Evolutionary conservation across 176 grass and related monocot genomes (phyloP).

Genomic region (Puccinellia tenuiflora): DNA sequence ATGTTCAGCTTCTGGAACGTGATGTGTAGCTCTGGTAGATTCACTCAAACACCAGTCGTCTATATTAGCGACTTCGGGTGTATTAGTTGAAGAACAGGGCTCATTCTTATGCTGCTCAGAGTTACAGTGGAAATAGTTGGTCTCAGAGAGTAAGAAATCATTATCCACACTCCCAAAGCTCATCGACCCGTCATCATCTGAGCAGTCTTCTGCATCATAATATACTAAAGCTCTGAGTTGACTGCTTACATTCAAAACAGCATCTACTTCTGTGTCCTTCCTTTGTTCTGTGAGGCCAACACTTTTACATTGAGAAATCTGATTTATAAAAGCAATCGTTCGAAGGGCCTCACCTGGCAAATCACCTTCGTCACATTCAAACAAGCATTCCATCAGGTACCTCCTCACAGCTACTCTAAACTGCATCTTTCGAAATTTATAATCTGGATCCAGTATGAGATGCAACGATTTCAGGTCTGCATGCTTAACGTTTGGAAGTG

Average conservation of each 20-base stretch:
- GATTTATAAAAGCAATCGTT: slow-evolving; percentile 10
- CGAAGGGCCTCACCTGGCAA: slow-evolving; percentile 13
- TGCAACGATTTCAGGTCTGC: slow-evolving; percentile 15
- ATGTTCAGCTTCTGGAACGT: neutral
- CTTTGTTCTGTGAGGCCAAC: neutral
- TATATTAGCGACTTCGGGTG: neutral
- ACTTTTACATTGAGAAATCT: neutral
- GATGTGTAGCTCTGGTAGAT: neutral
- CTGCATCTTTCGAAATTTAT: neutral
- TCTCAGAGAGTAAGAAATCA: slow-evolving; percentile 14
- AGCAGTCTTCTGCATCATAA: neutral
- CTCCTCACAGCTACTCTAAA: slow-evolving; percentile 5
- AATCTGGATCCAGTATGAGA: slow-evolving; percentile 18
- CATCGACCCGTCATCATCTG: neutral
- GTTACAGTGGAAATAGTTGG: neutral
- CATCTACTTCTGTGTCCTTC: slow-evolving; percentile 5
- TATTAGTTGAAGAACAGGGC: slow-evolving; percentile 2
- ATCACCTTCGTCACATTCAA: slow-evolving; percentile 27
- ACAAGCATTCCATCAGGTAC: slow-evolving; percentile 30
- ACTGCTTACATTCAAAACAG: slow-evolving; percentile 30
- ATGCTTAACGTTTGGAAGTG: neutral
- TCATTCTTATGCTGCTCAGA: neutral
- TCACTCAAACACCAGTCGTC: neutral
- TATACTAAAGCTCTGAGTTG: slow-evolving; percentile 8
- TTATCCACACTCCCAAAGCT: slow-evolving; percentile 7